These are phyloP conservation scores for Lentinula novae-zelandiae DNA, from an alignment of 1,284 basidiomycete species.

Conservation along the genomic window DNA sequence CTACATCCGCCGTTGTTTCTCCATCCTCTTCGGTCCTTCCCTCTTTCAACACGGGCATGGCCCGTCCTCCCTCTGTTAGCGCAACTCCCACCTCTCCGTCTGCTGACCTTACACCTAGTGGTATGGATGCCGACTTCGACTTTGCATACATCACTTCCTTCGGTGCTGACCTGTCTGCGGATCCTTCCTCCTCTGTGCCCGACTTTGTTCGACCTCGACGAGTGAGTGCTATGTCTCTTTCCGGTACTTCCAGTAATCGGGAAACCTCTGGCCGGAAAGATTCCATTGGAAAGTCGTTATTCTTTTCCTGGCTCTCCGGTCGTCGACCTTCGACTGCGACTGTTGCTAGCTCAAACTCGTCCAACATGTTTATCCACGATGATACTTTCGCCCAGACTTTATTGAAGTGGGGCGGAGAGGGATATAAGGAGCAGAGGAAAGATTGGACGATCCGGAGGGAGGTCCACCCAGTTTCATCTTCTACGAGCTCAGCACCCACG, in stretches of 20 bases:
- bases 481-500: not conserved
- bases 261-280: not conserved
- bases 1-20: not conserved
- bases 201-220: conserved; percentile 5
- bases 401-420: conserved; percentile 41
- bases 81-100: not conserved
- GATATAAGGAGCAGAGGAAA: conserved; percentile 38
- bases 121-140: conserved; percentile 7
- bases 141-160: conserved; percentile 12
- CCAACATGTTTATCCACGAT: conserved; percentile 34
- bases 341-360: conserved; percentile 17
- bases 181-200: not conserved
- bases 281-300: not conserved
- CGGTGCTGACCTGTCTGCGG: conserved; percentile 3
- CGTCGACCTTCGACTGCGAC: not conserved
- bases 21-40: not conserved
- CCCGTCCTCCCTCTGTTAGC: not conserved
- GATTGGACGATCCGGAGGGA: conserved; percentile 67
- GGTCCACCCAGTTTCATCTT: conserved; percentile 20
- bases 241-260: not conserved
- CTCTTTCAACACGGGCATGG: not conserved
- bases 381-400: conserved; percentile 59
- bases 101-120: not conserved
- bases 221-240: not conserved
- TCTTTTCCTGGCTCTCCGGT: conserved; percentile 3